phyloP scores from a whole-genome alignment of 768 basidiomycete species.

The Mycena albidolilacea region DNA sequence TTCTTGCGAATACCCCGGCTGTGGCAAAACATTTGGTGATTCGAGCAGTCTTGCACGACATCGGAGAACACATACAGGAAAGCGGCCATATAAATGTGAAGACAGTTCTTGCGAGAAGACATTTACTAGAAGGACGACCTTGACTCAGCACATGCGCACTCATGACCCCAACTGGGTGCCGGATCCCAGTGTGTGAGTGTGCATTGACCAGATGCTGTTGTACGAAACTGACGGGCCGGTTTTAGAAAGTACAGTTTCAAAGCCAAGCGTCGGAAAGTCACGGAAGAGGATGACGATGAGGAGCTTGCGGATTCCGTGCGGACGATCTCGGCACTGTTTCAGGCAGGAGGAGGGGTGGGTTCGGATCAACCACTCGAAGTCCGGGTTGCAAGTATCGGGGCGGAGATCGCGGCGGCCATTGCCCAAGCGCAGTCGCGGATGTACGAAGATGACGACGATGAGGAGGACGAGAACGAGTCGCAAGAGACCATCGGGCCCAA shows the following conservation, averaged over 20 bases:
- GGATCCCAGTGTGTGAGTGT: conserved; percentile 83
- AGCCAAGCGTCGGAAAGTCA: conserved; percentile 73
- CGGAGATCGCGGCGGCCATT: conserved; percentile 85
- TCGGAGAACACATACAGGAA: conserved; percentile 90
- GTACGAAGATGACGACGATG: conserved; percentile 71
- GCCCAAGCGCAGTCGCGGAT: conserved; percentile 78
- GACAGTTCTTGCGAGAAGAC: conserved; percentile 88
- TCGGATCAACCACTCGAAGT: conserved; percentile 69
- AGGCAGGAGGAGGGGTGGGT: conserved; percentile 57
- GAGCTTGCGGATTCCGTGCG: conserved; percentile 82
- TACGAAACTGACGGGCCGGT: conserved; percentile 38
- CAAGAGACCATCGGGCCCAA: conserved; percentile 56
- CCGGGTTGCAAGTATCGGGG: conserved; percentile 83
- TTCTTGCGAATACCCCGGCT: conserved; percentile 90
- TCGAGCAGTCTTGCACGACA: conserved; percentile 94
- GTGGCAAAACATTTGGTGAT: conserved; percentile 90
- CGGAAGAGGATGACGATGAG: conserved; percentile 70
- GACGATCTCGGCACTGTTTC: conserved; percentile 80
- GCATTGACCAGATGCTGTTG: conserved; percentile 14
- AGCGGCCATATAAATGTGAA: conserved; percentile 90
- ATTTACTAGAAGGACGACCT: conserved; percentile 87
- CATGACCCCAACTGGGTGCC: conserved; percentile 91
- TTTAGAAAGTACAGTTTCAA: conserved; percentile 85
- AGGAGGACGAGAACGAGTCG: conserved; percentile 63
- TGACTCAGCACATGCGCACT: conserved; percentile 90